Percentiles rank a stretch among this genome's conserved stretches.
These are phyloP conservation scores for Kwoniella shandongensis DNA, from an alignment of 768 basidiomycete species.

Conservation along the genomic window DNA sequence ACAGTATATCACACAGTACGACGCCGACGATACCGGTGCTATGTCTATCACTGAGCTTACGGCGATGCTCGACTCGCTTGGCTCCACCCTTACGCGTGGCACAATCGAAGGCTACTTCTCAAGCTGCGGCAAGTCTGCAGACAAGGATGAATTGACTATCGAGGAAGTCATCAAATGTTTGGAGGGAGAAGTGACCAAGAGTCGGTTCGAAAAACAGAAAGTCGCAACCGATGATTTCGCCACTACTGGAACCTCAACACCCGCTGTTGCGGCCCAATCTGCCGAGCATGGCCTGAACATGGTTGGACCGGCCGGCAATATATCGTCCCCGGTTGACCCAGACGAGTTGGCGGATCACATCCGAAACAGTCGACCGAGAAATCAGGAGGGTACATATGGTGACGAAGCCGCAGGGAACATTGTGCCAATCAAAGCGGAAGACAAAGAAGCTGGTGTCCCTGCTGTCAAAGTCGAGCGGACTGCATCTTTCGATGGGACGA, in stretches of 20 bases:
- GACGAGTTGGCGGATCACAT: constrained; percentile 57
- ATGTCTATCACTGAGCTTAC: constrained; percentile 83
- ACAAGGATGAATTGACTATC: constrained; percentile 68
- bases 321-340: constrained; percentile 58
- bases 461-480: constrained; percentile 31
- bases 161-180: constrained; percentile 80
- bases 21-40: constrained; percentile 72
- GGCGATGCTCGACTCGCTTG: constrained; percentile 94
- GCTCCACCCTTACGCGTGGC: constrained; percentile 77
- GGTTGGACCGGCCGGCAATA: constrained; percentile 55
- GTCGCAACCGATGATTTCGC: constrained; percentile 59
- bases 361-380: constrained; percentile 30
- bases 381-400: constrained; percentile 20
- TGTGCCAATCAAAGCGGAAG: constrained; percentile 11
- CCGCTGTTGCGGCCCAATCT: constrained; percentile 53
- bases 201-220: constrained; percentile 68
- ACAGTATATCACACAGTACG: constrained; percentile 84
- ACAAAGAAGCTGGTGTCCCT: constrained; percentile 20
- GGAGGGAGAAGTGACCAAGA: constrained; percentile 76
- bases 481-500: constrained; percentile 19
- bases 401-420: constrained; percentile 33
- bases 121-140: constrained; percentile 64
- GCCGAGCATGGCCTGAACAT: constrained; percentile 40
- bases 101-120: constrained; percentile 83
- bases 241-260: constrained; percentile 35